phyloP scores from a whole-genome alignment of 108 stramenopile species.

The Cyclotella baltica region DNA sequence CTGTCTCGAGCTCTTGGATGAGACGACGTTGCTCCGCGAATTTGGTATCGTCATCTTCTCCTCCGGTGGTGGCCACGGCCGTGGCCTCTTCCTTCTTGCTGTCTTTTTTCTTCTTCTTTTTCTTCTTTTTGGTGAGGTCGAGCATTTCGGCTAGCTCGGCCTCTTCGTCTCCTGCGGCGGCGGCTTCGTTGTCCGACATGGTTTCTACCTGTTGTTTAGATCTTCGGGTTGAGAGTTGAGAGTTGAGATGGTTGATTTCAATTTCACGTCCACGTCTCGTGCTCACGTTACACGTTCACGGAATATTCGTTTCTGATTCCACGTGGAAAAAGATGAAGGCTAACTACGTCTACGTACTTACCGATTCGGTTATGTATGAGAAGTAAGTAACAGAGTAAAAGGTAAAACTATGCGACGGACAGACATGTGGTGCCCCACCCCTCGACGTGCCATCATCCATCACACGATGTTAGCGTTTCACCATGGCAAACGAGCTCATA shows the following conservation, averaged over 20 bases:
- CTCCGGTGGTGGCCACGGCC: conserved; percentile 35
- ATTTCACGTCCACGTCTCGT: no score
- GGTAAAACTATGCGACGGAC: not conserved
- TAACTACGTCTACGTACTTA: no score
- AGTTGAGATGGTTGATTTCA: no score
- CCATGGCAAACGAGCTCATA: not conserved
- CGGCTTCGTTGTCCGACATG: conserved; percentile 42
- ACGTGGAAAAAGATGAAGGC: no score
- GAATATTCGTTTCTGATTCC: no score
- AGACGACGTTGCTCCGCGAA: conserved; percentile 70
- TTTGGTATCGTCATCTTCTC: conserved; percentile 47
- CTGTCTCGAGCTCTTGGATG: conserved; percentile 68
- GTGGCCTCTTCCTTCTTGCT: conserved; percentile 48
- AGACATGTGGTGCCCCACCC: not conserved
- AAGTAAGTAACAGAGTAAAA: conserved; percentile 6
- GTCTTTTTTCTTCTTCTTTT: conserved; percentile 89
- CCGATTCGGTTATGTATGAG: no score
- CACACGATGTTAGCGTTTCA: not conserved
- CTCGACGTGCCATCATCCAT: not conserved
- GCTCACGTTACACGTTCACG: no score
- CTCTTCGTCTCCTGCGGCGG: conserved; percentile 65
- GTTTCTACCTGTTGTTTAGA: conserved; percentile 3
- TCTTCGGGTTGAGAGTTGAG: not conserved
- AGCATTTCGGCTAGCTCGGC: conserved; percentile 90
- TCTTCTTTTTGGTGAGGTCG: conserved; percentile 89